Base-by-base conservation (phyloP, 805 yeast genomes). In the Candida palmyrensis region DNA sequence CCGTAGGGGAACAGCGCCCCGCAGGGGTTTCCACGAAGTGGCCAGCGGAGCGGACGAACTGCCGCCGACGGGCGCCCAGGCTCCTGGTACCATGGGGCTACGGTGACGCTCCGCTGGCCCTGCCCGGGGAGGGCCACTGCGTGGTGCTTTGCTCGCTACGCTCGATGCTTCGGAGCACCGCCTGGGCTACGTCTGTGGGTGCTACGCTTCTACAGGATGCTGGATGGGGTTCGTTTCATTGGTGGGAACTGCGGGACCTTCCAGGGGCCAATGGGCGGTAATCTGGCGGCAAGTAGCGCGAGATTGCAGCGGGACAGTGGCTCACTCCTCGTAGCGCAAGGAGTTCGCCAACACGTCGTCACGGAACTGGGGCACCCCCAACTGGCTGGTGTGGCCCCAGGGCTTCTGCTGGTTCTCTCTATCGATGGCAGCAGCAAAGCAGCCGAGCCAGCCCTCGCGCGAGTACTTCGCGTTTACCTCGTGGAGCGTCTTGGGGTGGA, bases 331-430 rank as follows among this genome's bases (percentile, higher is more conserved):
- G 35, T 54, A 55, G 22, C 33, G 40, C 13, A 44, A 40, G 21
- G 36, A 43, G 34, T 57, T 57, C 15, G 44, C 49, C 39, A 54
- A 46, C 5, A 57, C 59, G 29, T 44, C 47, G 25, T 49, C 39
- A 24, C 57, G 41, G 40, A 56, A 57, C 12, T 52, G 36, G 8
- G 48, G 51, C 8, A 49, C 53, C 2, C 62, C 63, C 34, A 57
- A 43, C 11, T 55, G 47, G 36, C 52, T 45, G n/a, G 64, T 57
- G 35, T 57, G 64, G 16, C 62, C 59, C 62, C 64, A 57, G 9
- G 64, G 64, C 35, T 57, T 57, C 19, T 35, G 17, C 9, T 35
- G 19, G 38, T 55, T 57, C 32, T 57, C 64, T 13, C 43, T 44
- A 34, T 57, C 61, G 27, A 57, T 55, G 11, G 56, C 59, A 2